Conservation (phyloP, 148 eudicot genomes). For the Heliamphora exappendiculata region DNA sequence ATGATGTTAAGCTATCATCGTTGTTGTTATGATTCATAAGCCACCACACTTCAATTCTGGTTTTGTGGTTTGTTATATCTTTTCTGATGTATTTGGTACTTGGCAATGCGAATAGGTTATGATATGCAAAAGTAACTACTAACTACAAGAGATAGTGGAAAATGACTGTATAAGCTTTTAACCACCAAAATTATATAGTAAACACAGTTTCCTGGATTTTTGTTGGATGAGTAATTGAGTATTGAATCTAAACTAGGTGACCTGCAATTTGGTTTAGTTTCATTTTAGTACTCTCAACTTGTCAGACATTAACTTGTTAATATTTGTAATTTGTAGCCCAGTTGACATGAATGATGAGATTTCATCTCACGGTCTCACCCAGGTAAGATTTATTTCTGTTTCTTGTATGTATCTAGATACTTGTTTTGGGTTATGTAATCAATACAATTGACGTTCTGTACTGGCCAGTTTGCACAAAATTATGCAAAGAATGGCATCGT, state of each 20-base stretch:
- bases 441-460: constrained; percentile 4
- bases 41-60: neutral
- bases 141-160: neutral
- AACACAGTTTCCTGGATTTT: neutral
- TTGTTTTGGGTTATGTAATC: constrained; percentile 4
- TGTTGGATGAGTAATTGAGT: neutral
- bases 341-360: constrained; percentile 86
- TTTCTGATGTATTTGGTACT: neutral
- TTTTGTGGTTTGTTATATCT: neutral
- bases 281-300: neutral
- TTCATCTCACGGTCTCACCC: constrained; percentile 57
- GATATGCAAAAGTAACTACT: neutral
- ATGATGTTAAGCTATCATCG: neutral
- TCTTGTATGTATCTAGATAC: neutral
- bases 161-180: neutral
- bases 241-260: neutral
- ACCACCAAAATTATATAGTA: neutral
- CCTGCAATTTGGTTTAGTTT: neutral
- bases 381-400: constrained; percentile 26
- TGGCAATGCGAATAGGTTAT: neutral
- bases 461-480: constrained; percentile 62
- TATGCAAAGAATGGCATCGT: constrained; percentile 77
- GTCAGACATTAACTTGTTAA: neutral
- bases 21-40: neutral
- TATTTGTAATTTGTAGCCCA: constrained; percentile 55